Evolutionary conservation across 768 basidiomycete species (phyloP).

Genomic region (Lentinula raphanica): DNA sequence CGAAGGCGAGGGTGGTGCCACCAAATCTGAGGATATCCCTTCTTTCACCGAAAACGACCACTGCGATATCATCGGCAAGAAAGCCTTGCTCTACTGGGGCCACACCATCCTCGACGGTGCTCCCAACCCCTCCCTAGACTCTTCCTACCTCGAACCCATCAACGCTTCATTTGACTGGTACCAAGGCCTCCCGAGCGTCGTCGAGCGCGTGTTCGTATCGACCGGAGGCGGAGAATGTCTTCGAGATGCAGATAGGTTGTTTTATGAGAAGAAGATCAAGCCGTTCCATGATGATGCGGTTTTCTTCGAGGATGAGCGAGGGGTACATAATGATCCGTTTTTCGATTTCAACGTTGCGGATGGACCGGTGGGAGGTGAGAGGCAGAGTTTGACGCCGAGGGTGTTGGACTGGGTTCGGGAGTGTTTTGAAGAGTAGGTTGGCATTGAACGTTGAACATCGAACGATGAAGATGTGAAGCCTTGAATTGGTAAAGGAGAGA

Average conservation of each 20-base stretch:
- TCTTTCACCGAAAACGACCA: constrained; percentile 19
- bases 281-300: constrained; percentile 14
- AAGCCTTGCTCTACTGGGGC: constrained; percentile 13
- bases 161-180: constrained; percentile 32
- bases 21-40: constrained; percentile 3
- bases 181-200: constrained; percentile 22
- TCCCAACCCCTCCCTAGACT: constrained; percentile 15
- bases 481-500: too few species aligned
- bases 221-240: constrained; percentile 30
- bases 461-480: too few species aligned
- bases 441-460: too few species aligned
- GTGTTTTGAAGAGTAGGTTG: neutral
- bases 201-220: constrained; percentile 30
- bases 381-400: neutral
- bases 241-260: constrained; percentile 24
- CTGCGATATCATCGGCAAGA: constrained; percentile 19
- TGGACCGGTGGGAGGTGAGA: neutral
- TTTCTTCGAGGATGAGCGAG: constrained; percentile 25
- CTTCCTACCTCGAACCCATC: constrained; percentile 24
- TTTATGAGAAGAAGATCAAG: constrained; percentile 17
- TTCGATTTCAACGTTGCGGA: constrained; percentile 16
- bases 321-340: constrained; percentile 32
- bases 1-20: too few species aligned
- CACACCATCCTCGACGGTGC: constrained; percentile 19
- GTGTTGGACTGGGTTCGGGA: neutral